Evolutionary conservation across 345 rosid species (phyloP), one percentile per base, ranked within the genome.

Genomic region (Hevea brasiliensis): DNA sequence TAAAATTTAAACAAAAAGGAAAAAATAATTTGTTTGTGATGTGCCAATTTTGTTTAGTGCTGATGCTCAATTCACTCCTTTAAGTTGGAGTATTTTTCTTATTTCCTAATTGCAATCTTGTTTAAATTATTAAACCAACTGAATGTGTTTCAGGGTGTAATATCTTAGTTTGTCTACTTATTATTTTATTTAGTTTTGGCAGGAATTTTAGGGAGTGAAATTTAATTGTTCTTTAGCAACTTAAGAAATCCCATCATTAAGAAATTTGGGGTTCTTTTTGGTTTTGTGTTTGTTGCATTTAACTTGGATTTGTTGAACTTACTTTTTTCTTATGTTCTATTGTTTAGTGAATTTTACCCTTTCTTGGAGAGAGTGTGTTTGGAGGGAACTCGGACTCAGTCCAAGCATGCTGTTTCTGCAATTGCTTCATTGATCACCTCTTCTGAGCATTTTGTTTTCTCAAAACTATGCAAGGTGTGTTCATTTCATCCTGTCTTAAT

Each of bases 401-500:
- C 98, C 42, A 94, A 94, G 83, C 74, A 69, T 74, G 98, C 96
- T 76, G 95, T 92, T 81, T 89, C 92, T 40, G 92, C 97, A 58
- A 86, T 94, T 65, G 89, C 89, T 82, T 85, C 91, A 61, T 65
- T 94, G 72, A 73, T 79, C 76, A 85, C 84, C 69, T 76, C 85
- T 72, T 87, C 98, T 12, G 71, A 79, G 58, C 60, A 70, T 27
- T 35, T 40, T 21, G 59, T 70, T 70, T 74, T 79, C 56, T 75
- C 90, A 42, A 86, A 90, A 54, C 79, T 94, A 70, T 87, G 91
- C 82, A 78, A 94, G 97, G 98, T 92, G 45, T 81, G 63, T 62
- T 15, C 17, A n/a, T 72, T 61, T 74, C 68, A 70, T 63, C 50
- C 14, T 47, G 17, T 17, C 63, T n/a, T 24, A 60, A 41, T 48